phyloP scores from a whole-genome alignment of 352 stramenopile species.

The Pythium pectinolyticum region DNA sequence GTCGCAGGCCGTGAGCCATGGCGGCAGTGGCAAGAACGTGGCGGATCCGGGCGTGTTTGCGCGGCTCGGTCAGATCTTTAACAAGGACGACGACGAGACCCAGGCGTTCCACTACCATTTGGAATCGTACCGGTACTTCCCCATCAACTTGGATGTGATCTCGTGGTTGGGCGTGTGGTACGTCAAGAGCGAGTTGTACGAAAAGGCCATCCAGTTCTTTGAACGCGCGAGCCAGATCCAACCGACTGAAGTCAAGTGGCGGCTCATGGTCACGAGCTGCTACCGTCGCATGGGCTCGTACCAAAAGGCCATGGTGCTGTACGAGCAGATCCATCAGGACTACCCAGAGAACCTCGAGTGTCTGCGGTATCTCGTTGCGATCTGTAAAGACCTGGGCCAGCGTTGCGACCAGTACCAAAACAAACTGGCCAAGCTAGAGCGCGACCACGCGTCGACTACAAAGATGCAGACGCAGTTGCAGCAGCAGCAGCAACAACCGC shows the following conservation, averaged over 20 bases:
- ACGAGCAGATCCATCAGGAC: slow-evolving; percentile 93
- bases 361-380: slow-evolving; percentile 88
- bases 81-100: slow-evolving; percentile 92
- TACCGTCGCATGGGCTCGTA: slow-evolving; percentile 94
- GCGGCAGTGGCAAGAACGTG: slow-evolving; percentile 55
- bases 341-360: slow-evolving; percentile 95
- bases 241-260: slow-evolving; percentile 95
- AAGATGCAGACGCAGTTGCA: slow-evolving; percentile 36
- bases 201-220: slow-evolving; percentile 97
- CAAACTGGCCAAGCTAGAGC: slow-evolving; percentile 91
- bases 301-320: slow-evolving; percentile 91
- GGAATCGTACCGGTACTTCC: slow-evolving; percentile 94
- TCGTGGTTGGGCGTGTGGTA: slow-evolving; percentile 97
- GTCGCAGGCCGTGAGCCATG: slow-evolving; percentile 13
- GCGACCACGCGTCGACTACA: slow-evolving; percentile 43
- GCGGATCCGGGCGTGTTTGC: slow-evolving; percentile 78
- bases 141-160: slow-evolving; percentile 96
- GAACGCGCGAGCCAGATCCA: slow-evolving; percentile 93
- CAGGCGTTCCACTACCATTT: slow-evolving; percentile 96
- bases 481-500: slow-evolving; percentile 33
- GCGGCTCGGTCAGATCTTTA: slow-evolving; percentile 93
- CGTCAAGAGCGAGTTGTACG: slow-evolving; percentile 96
- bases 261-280: slow-evolving; percentile 96
- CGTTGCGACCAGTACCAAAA: slow-evolving; percentile 92
- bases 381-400: slow-evolving; percentile 94